phyloP scores from a whole-genome alignment of 305 asterid species.

The Fraxinus paxiana region DNA sequence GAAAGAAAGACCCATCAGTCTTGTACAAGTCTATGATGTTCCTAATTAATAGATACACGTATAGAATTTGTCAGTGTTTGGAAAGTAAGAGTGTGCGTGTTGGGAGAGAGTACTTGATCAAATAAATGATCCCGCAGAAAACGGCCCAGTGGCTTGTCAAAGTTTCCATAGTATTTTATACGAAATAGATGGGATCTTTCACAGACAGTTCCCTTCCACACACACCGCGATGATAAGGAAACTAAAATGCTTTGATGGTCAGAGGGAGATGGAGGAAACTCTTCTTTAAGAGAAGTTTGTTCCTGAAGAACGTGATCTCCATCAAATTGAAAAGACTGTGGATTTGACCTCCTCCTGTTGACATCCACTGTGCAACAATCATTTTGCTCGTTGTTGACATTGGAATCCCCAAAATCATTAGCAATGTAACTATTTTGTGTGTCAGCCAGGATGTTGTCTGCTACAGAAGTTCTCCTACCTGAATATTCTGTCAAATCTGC shows the following conservation, averaged over 20 bases:
- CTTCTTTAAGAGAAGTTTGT: constrained; percentile 56
- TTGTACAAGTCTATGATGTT: constrained; percentile 7
- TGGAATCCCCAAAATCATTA: constrained; percentile 30
- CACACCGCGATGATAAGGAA: constrained; percentile 82
- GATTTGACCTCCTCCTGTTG: constrained; percentile 25
- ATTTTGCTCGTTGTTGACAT: constrained; percentile 31
- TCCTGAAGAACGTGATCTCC: constrained; percentile 42
- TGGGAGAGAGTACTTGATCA: constrained; percentile 62
- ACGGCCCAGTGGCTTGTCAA: constrained; percentile 94
- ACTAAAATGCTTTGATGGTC: constrained; percentile 92
- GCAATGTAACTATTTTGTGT: constrained; percentile 24
- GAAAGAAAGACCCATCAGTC: constrained; percentile 31
- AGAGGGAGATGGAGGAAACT: constrained; percentile 77
- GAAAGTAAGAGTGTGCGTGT: neutral
- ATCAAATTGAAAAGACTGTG: constrained; percentile 37
- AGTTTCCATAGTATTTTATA: constrained; percentile 81
- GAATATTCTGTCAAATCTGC: constrained; percentile 29
- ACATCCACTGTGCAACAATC: constrained; percentile 31
- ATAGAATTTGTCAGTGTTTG: neutral
- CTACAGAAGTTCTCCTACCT: constrained; percentile 33
- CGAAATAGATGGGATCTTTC: constrained; percentile 89
- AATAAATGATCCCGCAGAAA: constrained; percentile 84
- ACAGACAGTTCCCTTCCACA: constrained; percentile 94
- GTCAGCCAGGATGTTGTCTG: constrained; percentile 19
- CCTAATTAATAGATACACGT: constrained; percentile 4